Evolutionary conservation across 108 stramenopile genomes (phyloP).

Genomic region (Mediolabrus comicus): DNA sequence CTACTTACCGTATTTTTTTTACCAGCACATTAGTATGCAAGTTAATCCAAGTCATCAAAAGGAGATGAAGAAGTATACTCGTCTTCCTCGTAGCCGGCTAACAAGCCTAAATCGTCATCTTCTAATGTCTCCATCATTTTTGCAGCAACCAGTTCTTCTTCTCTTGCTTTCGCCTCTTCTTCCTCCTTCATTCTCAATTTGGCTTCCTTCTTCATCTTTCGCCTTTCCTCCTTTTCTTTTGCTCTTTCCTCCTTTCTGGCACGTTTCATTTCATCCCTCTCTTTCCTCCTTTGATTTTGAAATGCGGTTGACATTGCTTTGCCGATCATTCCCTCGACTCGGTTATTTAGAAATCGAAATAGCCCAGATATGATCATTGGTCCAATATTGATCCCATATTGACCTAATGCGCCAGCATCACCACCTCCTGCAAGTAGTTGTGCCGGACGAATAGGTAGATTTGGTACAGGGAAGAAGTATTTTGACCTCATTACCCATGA

Average conservation of each 20-base stretch:
- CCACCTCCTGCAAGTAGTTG: slow-evolving; percentile 69
- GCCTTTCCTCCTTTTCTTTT: slow-evolving; percentile 29
- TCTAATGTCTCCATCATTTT: no score
- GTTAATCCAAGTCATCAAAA: slow-evolving; percentile 14
- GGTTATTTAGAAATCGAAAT: slow-evolving; percentile 63
- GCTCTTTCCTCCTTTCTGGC: slow-evolving; percentile 36
- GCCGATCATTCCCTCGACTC: slow-evolving; percentile 69
- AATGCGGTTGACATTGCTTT: slow-evolving; percentile 58
- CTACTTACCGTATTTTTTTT: neutral
- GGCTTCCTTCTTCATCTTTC: slow-evolving; percentile 10
- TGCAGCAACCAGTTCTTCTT: neutral
- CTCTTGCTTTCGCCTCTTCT: neutral
- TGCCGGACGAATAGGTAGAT: slow-evolving; percentile 68
- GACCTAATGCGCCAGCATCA: slow-evolving; percentile 46
- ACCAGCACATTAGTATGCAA: neutral
- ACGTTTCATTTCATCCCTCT: slow-evolving; percentile 36
- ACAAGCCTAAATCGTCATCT: no score
- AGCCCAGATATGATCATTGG: slow-evolving; percentile 83
- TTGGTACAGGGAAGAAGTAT: slow-evolving; percentile 82
- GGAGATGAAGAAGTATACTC: neutral
- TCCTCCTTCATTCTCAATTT: neutral
- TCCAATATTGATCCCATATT: slow-evolving; percentile 84
- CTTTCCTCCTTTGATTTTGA: slow-evolving; percentile 39
- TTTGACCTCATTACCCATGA: slow-evolving; percentile 73
- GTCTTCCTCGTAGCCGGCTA: no score